Conservation (phyloP, 1,284 basidiomycete species). For the Blastosporella zonata region DNA sequence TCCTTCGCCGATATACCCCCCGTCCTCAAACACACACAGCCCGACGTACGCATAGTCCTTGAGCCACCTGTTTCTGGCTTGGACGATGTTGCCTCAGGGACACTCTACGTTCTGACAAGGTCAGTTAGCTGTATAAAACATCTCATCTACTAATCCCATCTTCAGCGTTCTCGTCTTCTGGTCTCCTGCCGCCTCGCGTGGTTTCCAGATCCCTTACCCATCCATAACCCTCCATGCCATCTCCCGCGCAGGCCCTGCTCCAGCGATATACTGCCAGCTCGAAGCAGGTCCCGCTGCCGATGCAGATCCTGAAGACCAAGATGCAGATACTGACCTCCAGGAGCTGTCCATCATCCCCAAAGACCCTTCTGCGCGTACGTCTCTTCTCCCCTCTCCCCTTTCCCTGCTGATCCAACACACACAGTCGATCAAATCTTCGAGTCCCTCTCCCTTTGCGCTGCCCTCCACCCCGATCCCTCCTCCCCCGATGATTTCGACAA, state of each 20-base stretch:
- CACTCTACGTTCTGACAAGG: slow-evolving; percentile 83
- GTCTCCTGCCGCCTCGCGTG: slow-evolving; percentile 58
- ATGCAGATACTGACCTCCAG: slow-evolving; percentile 57
- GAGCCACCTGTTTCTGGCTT: slow-evolving; percentile 67
- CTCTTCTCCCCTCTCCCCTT: neutral
- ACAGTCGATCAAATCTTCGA: slow-evolving; percentile 88
- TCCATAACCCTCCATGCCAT: slow-evolving; percentile 87
- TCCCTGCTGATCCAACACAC: neutral
- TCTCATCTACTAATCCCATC: slow-evolving; percentile 19
- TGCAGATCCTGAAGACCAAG: slow-evolving; percentile 39
- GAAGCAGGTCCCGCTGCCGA: slow-evolving; percentile 52
- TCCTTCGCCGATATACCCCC: slow-evolving; percentile 83
- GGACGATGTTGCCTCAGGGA: slow-evolving; percentile 51
- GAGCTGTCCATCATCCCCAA: slow-evolving; percentile 76
- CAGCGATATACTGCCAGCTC: slow-evolving; percentile 88
- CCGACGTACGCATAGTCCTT: slow-evolving; percentile 62
- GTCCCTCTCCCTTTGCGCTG: slow-evolving; percentile 84
- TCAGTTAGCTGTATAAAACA: slow-evolving; percentile 30
- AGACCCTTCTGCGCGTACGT: slow-evolving; percentile 57
- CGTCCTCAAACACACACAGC: slow-evolving; percentile 69
- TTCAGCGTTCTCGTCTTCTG: slow-evolving; percentile 75
- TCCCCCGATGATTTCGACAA: slow-evolving; percentile 54
- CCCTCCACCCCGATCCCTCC: slow-evolving; percentile 78
- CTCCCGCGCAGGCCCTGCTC: slow-evolving; percentile 60
- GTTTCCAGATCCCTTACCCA: slow-evolving; percentile 81